Conservation (phyloP, 2,329 filamentous ascomycete species). For the Sphaerostilbella broomeana region DNA sequence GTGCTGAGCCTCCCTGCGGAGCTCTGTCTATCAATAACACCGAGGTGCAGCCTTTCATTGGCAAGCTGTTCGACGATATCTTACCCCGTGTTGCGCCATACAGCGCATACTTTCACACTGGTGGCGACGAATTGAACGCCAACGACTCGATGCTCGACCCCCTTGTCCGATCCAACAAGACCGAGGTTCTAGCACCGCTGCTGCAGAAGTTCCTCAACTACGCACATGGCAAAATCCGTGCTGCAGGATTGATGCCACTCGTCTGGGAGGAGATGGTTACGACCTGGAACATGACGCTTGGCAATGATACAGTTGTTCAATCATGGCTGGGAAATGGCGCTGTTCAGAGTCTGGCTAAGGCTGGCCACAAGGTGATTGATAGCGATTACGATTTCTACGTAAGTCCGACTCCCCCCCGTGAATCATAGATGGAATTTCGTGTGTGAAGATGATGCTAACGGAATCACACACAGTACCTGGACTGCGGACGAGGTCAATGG, state of each 20-base stretch:
- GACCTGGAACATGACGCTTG: slow-evolving; percentile 69
- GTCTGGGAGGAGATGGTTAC: slow-evolving; percentile 87
- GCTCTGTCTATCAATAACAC: slow-evolving; percentile 71
- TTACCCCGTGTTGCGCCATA: slow-evolving; percentile 67
- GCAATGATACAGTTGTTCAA: slow-evolving; percentile 67
- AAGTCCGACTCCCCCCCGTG: slow-evolving; percentile 24
- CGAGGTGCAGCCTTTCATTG: slow-evolving; percentile 63
- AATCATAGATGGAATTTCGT: not conserved
- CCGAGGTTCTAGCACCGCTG: slow-evolving; percentile 62
- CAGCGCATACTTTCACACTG: slow-evolving; percentile 73
- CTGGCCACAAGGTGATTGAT: slow-evolving; percentile 66
- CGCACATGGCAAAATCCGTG: slow-evolving; percentile 58
- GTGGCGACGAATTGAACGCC: slow-evolving; percentile 79
- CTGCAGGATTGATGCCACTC: slow-evolving; percentile 61
- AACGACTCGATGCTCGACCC: slow-evolving; percentile 62
- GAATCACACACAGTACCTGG: slow-evolving; percentile 58
- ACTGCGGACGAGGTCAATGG: slow-evolving; percentile 76
- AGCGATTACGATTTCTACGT: slow-evolving; percentile 76
- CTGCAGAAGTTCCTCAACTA: slow-evolving; percentile 71
- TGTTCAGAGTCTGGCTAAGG: slow-evolving; percentile 51
- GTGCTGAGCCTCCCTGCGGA: slow-evolving; percentile 57
- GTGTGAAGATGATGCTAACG: slow-evolving; percentile 1
- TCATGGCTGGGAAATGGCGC: slow-evolving; percentile 64
- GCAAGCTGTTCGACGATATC: slow-evolving; percentile 65
- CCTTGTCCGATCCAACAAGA: slow-evolving; percentile 59